A percentile compares a stretch with the other conserved stretches of the same genome.
Conservation (phyloP, 306 rosid species). For the Citrullus amarus region DNA sequence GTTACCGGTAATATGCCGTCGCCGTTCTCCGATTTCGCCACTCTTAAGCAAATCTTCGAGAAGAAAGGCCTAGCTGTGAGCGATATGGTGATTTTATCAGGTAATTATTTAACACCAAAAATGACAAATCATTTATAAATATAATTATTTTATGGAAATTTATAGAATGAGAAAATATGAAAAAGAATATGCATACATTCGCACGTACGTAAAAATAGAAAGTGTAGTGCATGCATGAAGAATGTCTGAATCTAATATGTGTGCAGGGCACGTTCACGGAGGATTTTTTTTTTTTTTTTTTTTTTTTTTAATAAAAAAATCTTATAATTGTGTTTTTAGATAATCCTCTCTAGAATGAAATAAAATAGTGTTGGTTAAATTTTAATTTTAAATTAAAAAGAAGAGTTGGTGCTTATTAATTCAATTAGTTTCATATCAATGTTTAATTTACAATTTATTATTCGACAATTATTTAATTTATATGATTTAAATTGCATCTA, state of each 20-base stretch:
- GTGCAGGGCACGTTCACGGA: background rate
- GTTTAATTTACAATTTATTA: no score
- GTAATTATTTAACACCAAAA: background rate
- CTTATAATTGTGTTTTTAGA: no score
- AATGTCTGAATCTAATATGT: background rate
- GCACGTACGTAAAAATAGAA: background rate
- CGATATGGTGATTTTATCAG: slow-evolving; percentile 30
- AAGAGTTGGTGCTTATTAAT: no score
- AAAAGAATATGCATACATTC: background rate
- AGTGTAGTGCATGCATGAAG: background rate
- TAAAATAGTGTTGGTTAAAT: background rate
- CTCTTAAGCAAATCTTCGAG: slow-evolving; percentile 16
- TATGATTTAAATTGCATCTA: no score
- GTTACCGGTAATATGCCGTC: slow-evolving; percentile 27
- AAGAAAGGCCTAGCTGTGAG: slow-evolving; percentile 6
- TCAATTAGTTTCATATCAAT: no score
- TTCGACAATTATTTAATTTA: no score
- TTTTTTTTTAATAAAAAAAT: no score
- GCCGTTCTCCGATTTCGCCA: slow-evolving; percentile 18
- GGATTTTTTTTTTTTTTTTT: no score
- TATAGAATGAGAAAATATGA: background rate
- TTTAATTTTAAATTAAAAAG: no score
- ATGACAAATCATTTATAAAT: background rate
- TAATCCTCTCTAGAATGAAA: no score
- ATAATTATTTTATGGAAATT: background rate